Conservation (phyloP, 768 basidiomycete genomes). For the Macrocybe gigantea region DNA sequence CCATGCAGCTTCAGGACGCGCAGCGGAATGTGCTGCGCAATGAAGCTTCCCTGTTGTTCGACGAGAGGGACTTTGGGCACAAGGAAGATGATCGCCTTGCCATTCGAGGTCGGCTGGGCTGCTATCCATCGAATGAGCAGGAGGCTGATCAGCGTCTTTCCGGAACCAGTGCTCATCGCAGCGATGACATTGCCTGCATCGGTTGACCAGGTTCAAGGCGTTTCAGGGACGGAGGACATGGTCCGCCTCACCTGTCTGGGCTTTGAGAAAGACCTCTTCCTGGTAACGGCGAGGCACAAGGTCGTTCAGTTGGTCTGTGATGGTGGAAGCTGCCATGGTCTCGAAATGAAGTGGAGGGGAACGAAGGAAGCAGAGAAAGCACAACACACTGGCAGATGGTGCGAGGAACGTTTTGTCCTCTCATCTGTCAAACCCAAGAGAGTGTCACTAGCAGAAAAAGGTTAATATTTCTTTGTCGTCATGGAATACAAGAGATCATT, state of each 20-base stretch:
- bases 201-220: conserved; percentile 13
- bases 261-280: conserved; percentile 63
- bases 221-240: not conserved
- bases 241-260: conserved; percentile 35
- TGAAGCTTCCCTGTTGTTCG: conserved; percentile 71
- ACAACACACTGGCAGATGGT: no score
- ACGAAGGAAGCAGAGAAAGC: no score
- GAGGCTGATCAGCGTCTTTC: conserved; percentile 73
- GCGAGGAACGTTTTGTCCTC: no score
- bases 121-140: conserved; percentile 76
- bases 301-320: conserved; percentile 5
- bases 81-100: conserved; percentile 71
- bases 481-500: no score
- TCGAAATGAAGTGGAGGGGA: not conserved
- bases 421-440: no score
- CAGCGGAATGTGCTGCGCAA: conserved; percentile 57
- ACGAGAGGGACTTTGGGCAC: conserved; percentile 85
- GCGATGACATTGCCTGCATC: conserved; percentile 59
- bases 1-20: conserved; percentile 69
- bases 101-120: conserved; percentile 37
- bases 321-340: not conserved
- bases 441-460: no score
- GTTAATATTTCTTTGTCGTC: no score
- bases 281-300: conserved; percentile 51
- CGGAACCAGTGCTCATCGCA: conserved; percentile 71